Evolutionary conservation across 2,329 filamentous ascomycete species (phyloP), one percentile per base, ranked within the genome.

Genomic region (Periconia sp.): DNA sequence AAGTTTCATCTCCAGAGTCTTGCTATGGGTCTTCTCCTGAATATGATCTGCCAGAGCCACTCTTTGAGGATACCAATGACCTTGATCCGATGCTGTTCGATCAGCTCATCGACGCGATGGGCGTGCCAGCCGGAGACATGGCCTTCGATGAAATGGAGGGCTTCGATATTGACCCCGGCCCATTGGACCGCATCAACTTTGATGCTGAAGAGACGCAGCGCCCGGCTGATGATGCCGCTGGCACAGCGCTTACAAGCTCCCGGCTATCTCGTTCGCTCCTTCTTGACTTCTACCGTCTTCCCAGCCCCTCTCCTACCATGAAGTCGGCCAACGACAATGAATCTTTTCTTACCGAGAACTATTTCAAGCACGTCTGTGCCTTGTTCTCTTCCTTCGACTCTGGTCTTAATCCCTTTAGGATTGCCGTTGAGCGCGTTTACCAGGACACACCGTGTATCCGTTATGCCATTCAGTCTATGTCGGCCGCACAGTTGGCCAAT

Each of bases 381-480:
- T 66, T 85, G 8, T 85, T 83, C 60, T 85, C 82, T n/a, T 83
- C 79, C 45, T 86, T 83, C 54, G 83, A 85, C 61, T 83, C 81
- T 15, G 71, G 75, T 10, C 73, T 83, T 52, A 86, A 85, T 52
- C 81, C 81, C 0, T 85, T 84, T 51, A 72, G 82, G 25, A 79
- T 77, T 2, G 80, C 81, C 0, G 79, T 85, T 10, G 77, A 75
- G 4, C 76, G 77, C 16, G 71, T 83, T 2, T 84, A 81, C 75
- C 73, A 79, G 28, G 77, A 76, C n/a, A 83, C 80, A 0, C 70
- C 78, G 13, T 79, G 80, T 0, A 80, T 84, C 36, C 82, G 79
- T 54, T 81, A 79, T 33, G 80, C 80, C 2, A 81, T 84, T 32
- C 81, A 84, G 52, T 84, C 82, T 50, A 85, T 85, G 82, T 80